These are phyloP conservation scores for Pterocarpus santalinus DNA, from an alignment of 306 rosid species.

Conservation along the genomic window DNA sequence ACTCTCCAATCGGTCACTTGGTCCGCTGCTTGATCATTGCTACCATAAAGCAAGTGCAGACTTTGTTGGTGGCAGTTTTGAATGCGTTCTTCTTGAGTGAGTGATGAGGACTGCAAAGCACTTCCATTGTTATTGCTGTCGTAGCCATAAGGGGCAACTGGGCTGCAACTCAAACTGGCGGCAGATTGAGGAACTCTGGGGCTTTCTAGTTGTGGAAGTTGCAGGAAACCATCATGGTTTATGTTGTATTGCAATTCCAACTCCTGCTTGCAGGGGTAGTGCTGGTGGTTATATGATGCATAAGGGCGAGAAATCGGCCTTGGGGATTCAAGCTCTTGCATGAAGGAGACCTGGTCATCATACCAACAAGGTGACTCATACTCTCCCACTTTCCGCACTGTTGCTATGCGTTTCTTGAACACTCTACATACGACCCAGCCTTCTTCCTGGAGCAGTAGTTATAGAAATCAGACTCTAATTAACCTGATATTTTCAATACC, in stretches of 20 bases:
- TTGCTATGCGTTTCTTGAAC: slow-evolving; percentile 74
- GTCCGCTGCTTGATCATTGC: slow-evolving; percentile 57
- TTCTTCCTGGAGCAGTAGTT: slow-evolving; percentile 60
- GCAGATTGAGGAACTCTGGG: slow-evolving; percentile 62
- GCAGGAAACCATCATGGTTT: slow-evolving; percentile 69
- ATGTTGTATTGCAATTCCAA: slow-evolving; percentile 62
- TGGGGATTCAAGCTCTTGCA: slow-evolving; percentile 74
- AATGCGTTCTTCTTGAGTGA: slow-evolving; percentile 58
- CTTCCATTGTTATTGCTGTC: slow-evolving; percentile 45
- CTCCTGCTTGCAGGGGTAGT: slow-evolving; percentile 75
- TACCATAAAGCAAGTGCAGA: slow-evolving; percentile 47
- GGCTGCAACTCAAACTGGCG: slow-evolving; percentile 30
- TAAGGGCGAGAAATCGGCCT: slow-evolving; percentile 52
- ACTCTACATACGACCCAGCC: slow-evolving; percentile 95
- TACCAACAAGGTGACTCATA: slow-evolving; percentile 80
- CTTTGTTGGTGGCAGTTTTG: slow-evolving; percentile 50
- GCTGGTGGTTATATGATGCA: slow-evolving; percentile 52
- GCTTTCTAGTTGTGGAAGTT: slow-evolving; percentile 86
- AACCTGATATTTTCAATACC: too few species aligned
- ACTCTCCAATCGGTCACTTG: slow-evolving; percentile 82
- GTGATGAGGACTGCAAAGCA: slow-evolving; percentile 54
- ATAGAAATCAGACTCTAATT: neutral
- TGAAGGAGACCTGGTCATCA: slow-evolving; percentile 74
- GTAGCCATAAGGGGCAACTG: slow-evolving; percentile 46
- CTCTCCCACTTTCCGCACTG: slow-evolving; percentile 64